Percentiles rank a stretch among this genome's conserved stretches.
Conservation (phyloP, 352 stramenopile genomes). For the Phytophthora constricta region DNA sequence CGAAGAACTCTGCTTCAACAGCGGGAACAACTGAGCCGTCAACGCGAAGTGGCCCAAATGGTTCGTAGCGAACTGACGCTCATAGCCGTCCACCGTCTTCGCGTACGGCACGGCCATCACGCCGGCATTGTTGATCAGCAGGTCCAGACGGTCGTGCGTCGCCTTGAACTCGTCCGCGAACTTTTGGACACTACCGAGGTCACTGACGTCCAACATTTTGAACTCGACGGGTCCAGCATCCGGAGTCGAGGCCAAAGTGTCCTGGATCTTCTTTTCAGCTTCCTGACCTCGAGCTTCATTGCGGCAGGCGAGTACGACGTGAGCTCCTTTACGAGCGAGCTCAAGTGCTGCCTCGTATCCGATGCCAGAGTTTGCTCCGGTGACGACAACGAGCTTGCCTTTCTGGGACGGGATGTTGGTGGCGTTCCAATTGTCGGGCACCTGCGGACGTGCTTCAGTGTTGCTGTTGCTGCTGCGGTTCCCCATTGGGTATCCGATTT, state of each 20-base stretch:
- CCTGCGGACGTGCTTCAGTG: slow-evolving; percentile 4
- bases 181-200: slow-evolving; percentile 45
- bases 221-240: slow-evolving; percentile 49
- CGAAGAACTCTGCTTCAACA: slow-evolving; percentile 36
- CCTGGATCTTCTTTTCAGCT: slow-evolving; percentile 26
- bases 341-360: too few species aligned
- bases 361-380: too few species aligned
- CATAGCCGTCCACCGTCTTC: slow-evolving; percentile 28
- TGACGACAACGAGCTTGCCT: too few species aligned
- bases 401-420: too few species aligned
- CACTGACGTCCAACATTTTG: slow-evolving; percentile 54
- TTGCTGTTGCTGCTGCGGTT: slow-evolving; percentile 22
- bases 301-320: too few species aligned
- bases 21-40: too few species aligned
- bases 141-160: slow-evolving; percentile 44
- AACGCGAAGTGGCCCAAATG: too few species aligned
- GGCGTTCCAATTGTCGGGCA: slow-evolving; percentile 30
- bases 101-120: slow-evolving; percentile 25
- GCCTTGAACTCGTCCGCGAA: slow-evolving; percentile 48
- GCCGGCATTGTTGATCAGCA: slow-evolving; percentile 36
- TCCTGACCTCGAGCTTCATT: slow-evolving; percentile 28
- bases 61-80: slow-evolving; percentile 39
- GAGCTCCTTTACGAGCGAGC: too few species aligned
- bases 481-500: too few species aligned
- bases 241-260: slow-evolving; percentile 6